Evolutionary conservation across 1,284 basidiomycete species (phyloP).

Genomic region (Apiotrichum gracile): DNA sequence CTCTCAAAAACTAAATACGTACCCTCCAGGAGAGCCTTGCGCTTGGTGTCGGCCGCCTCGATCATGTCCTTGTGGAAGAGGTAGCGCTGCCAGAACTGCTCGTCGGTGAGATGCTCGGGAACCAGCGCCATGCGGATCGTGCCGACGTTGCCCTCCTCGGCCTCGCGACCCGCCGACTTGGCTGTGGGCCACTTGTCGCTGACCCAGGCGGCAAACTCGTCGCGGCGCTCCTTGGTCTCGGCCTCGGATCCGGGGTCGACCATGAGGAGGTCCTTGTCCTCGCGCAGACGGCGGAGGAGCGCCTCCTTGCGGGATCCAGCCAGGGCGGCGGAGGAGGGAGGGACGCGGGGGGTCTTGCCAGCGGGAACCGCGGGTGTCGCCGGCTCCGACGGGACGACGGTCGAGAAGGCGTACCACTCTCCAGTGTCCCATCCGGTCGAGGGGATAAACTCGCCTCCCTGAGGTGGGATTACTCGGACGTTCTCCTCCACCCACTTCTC

Average conservation of each 20-base stretch:
- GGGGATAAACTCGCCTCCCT: slow-evolving; percentile 50
- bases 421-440: slow-evolving; percentile 66
- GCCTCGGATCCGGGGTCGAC: slow-evolving; percentile 67
- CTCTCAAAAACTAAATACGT: slow-evolving; percentile 33
- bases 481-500: slow-evolving; percentile 58
- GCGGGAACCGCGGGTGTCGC: background rate
- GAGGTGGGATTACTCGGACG: slow-evolving; percentile 81
- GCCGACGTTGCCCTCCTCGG: slow-evolving; percentile 52
- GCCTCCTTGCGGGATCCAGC: slow-evolving; percentile 60
- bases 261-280: slow-evolving; percentile 68
- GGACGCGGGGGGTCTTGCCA: background rate
- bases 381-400: slow-evolving; percentile 14
- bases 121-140: slow-evolving; percentile 61
- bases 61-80: slow-evolving; percentile 88
- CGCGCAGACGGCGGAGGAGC: slow-evolving; percentile 64
- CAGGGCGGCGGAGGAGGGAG: slow-evolving; percentile 20
- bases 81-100: slow-evolving; percentile 82
- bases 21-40: slow-evolving; percentile 76
- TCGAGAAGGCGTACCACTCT: slow-evolving; percentile 65
- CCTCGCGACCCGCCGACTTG: slow-evolving; percentile 41
- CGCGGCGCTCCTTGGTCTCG: slow-evolving; percentile 48
- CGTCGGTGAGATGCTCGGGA: slow-evolving; percentile 60
- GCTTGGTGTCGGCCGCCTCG: slow-evolving; percentile 69
- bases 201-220: slow-evolving; percentile 61
- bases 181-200: slow-evolving; percentile 51